Base-by-base conservation (phyloP, 2,329 filamentous ascomycete species). In the Hypoxylon sp. region DNA sequence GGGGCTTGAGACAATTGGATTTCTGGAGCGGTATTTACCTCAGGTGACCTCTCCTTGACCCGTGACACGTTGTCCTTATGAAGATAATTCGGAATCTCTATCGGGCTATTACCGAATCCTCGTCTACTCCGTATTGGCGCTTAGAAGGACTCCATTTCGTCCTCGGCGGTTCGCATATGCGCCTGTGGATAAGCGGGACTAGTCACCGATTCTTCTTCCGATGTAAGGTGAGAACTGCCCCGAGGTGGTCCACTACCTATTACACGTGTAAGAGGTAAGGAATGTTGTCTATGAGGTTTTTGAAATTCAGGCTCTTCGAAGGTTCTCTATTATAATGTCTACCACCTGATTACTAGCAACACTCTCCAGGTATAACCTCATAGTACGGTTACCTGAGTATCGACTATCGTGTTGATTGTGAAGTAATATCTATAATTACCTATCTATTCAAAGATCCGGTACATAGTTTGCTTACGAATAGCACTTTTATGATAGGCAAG, bases 111-210 rank as follows among this genome's bases (percentile, higher is more conserved):
- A n/a, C 22, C 36, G 51, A 53, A 22, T 53, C 36, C 36, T 28
- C 26, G 26, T 44, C 36, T 32, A 28, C 24, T 32, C 36, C 51
- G 50, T 24, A 33, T 53, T 53, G 36, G 33, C 50, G 36, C 12
- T 2, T 32, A 26, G 16, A 24, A 30, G n/a, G 36, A 42, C 51
- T 53, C 51, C 51, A 53, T 40, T 32, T 40, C 18, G 51, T 53
- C 38, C 51, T 28, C 36, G 36, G 51, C 28, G 51, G 51, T 53
- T 53, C 51, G 51, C 51, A 53, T 53, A 53, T 44, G 50, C 11
- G 42, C 16, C 50, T 26, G 6, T 14, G 44, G 44, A 28, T 3
- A 18, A 32, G 24, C 8, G 20, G 14, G 28, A 40, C 42, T 44
- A 44, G 36, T 20, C 44, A 18, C 36, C 36, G 36, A 40, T 7